Conservation (phyloP, 495 filamentous ascomycete genomes). For the Lophiostoma macrostomum region DNA sequence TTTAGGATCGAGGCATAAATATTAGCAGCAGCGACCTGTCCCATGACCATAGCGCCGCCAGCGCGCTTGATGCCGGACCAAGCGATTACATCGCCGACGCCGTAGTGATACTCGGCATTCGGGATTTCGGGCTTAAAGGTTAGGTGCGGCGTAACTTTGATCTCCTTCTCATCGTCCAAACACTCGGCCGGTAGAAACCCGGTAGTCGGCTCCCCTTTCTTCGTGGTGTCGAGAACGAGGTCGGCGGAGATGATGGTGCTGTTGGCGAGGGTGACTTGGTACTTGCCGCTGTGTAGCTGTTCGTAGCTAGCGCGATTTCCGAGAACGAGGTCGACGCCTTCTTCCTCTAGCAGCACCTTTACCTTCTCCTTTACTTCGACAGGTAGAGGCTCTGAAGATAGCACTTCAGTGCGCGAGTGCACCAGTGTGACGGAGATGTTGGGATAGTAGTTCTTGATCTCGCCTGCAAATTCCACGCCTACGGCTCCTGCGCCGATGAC, state of each 20-base stretch:
- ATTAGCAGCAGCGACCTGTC: conserved; percentile 57
- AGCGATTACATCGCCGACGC: conserved; percentile 51
- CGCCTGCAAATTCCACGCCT: conserved; percentile 69
- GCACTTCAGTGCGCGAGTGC: conserved; percentile 61
- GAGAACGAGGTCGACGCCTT: conserved; percentile 57
- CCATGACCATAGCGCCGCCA: conserved; percentile 66
- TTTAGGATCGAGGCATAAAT: conserved; percentile 57
- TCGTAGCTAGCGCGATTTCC: conserved; percentile 45
- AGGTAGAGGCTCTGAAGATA: conserved; percentile 65
- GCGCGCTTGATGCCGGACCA: conserved; percentile 72
- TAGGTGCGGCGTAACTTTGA: conserved; percentile 51
- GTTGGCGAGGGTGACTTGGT: conserved; percentile 53
- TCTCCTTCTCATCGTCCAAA: conserved; percentile 55
- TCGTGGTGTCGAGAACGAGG: conserved; percentile 60
- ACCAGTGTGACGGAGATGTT: conserved; percentile 58
- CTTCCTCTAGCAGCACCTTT: conserved; percentile 49
- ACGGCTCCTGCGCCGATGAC: conserved; percentile 66
- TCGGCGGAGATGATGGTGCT: conserved; percentile 53
- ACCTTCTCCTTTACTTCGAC: conserved; percentile 59
- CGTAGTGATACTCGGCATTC: conserved; percentile 58
- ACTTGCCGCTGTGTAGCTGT: conserved; percentile 37
- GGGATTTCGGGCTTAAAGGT: conserved; percentile 47
- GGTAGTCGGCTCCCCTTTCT: conserved; percentile 53
- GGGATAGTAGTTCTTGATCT: conserved; percentile 60
- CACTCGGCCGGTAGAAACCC: conserved; percentile 50